Evolutionary conservation across 2,329 filamentous ascomycete genomes (phyloP), one percentile per base, ranked within the genome.

Genomic region (Teratosphaeria destructans): DNA sequence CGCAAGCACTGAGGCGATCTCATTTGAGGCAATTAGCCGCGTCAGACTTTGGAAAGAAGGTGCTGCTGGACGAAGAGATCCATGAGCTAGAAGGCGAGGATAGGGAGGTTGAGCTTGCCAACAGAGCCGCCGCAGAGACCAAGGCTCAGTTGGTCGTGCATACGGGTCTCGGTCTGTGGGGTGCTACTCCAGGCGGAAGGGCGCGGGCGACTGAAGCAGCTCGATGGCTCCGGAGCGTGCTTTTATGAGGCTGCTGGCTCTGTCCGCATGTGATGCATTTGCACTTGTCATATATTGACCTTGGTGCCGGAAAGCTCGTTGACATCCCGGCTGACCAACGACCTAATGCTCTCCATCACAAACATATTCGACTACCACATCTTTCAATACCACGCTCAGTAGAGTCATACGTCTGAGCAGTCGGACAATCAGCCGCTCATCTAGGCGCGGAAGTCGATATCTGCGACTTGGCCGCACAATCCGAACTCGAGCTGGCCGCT

Each of bases 101-200:
- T 5, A 60, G 61, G 49, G 70, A 73, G 54, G 71, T 67, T 3
- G 74, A 74, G 43, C 74, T 71, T 68, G 71, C 75, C 54, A 71
- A 74, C 6, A 73, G 77, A 60, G 71, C 70, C 12, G 74, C 75
- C 23, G 74, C 75, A 1, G 72, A 76, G 60, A 64, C 70, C 2
- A 64, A 74, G 23, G 73, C 74, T 0, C 72, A 75, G 11, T 73
- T 65, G 47, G 32, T 35, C 6, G 53, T 57, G 52, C 52, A 58
- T 49, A 34, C 58, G 16, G 66, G 66, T 1, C 55, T 63, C 5
- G 67, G 66, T 23, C 27, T 67, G 11, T 70, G 67, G 68, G 62
- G 65, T 34, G 57, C 29, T 35, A 54, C 37, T 4, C n/a, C n/a
- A 16, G 57, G 52, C 34, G 68, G 67, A 10, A 59, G 57, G 54